phyloP scores from a whole-genome alignment of 768 basidiomycete genomes.

The Daedaleopsis sinensis region DNA sequence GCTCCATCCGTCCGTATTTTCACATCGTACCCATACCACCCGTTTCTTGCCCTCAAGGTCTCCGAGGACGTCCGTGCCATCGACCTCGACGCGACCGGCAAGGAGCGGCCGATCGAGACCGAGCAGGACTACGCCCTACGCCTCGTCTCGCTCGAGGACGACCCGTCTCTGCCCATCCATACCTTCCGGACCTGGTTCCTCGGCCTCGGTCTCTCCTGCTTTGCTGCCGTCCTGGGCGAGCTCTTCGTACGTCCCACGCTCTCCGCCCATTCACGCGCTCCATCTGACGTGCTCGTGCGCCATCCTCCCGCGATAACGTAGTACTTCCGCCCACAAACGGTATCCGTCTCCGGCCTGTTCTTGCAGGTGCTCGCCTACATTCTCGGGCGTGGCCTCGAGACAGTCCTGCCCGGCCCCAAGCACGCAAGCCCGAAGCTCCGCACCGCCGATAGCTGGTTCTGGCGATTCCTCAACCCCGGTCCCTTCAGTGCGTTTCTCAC shows the following conservation, averaged over 20 bases:
- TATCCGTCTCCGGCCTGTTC: slow-evolving; percentile 27
- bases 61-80: slow-evolving; percentile 33
- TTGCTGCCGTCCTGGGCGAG: slow-evolving; percentile 41
- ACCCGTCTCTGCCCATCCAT: slow-evolving; percentile 33
- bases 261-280: background rate
- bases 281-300: slow-evolving; percentile 9
- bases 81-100: slow-evolving; percentile 49
- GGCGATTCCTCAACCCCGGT: slow-evolving; percentile 34
- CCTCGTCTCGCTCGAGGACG: slow-evolving; percentile 56
- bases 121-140: slow-evolving; percentile 50
- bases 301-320: background rate
- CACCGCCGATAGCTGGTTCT: slow-evolving; percentile 31
- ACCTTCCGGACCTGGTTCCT: slow-evolving; percentile 37
- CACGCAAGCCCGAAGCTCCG: slow-evolving; percentile 17
- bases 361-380: slow-evolving; percentile 30
- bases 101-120: slow-evolving; percentile 54
- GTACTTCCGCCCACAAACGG: slow-evolving; percentile 29
- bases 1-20: slow-evolving; percentile 33
- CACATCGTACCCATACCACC: background rate
- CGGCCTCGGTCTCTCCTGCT: slow-evolving; percentile 32
- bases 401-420: slow-evolving; percentile 27
- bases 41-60: slow-evolving; percentile 7
- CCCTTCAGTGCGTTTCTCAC: slow-evolving; percentile 22
- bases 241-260: slow-evolving; percentile 43
- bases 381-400: slow-evolving; percentile 29